A percentile compares a stretch with the other conserved stretches of the same genome.
Evolutionary conservation across 2,329 filamentous ascomycete genomes (phyloP).

Genomic region (Leptographium flavum): DNA sequence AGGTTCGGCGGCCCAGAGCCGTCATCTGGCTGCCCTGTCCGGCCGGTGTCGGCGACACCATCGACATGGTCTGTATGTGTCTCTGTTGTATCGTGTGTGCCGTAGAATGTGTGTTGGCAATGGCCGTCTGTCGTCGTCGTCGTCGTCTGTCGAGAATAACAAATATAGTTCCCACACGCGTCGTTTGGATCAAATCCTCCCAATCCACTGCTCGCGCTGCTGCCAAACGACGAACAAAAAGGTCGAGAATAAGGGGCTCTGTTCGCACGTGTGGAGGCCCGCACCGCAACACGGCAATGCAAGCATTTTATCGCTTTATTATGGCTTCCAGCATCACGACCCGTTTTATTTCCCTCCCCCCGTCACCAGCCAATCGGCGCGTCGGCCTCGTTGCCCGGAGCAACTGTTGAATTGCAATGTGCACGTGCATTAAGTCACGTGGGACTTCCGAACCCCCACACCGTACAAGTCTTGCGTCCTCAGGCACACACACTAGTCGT

Average conservation of each 20-base stretch:
- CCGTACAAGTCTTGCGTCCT: background rate
- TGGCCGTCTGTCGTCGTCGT: too few species aligned
- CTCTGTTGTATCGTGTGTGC: background rate
- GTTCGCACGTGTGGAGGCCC: background rate
- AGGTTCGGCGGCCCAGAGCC: constrained; percentile 34
- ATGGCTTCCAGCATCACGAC: constrained; percentile 1
- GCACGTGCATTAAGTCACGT: background rate
- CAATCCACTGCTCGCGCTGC: too few species aligned
- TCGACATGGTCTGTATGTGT: constrained; percentile 25
- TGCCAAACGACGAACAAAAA: background rate
- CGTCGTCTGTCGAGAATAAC: too few species aligned
- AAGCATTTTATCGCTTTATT: constrained; percentile 4
- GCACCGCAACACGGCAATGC: background rate
- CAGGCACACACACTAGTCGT: constrained; percentile 1
- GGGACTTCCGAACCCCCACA: background rate
- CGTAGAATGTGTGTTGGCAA: background rate
- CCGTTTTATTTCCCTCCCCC: constrained; percentile 7
- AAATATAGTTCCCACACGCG: too few species aligned
- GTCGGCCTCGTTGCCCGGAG: constrained; percentile 14
- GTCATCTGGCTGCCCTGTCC: constrained; percentile 30
- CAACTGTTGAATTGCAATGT: constrained; percentile 2
- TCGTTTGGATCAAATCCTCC: too few species aligned
- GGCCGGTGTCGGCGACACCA: constrained; percentile 41
- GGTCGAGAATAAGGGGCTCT: background rate
- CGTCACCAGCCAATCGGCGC: constrained; percentile 11